A percentile compares a stretch with the other conserved stretches of the same genome.
Conservation (phyloP, 495 filamentous ascomycete species). For the Penicilliopsis zonata region DNA sequence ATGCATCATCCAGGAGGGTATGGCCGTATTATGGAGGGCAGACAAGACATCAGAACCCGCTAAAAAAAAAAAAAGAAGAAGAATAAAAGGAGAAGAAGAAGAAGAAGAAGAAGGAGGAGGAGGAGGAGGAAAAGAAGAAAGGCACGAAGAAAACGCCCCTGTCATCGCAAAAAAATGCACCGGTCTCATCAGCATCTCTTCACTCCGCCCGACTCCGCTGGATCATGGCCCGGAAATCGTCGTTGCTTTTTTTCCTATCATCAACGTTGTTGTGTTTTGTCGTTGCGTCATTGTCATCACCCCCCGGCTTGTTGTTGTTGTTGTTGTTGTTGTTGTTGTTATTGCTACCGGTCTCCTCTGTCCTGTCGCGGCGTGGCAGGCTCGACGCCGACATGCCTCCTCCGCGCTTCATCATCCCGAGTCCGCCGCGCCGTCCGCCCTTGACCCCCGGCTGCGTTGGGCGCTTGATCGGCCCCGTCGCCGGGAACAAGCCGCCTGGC, state of each 20-base stretch:
- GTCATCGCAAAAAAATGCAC: slow-evolving; percentile 17
- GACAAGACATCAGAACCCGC: too few species aligned
- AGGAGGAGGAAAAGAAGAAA: slow-evolving; percentile 1
- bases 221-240: slow-evolving; percentile 78
- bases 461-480: slow-evolving; percentile 41
- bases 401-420: slow-evolving; percentile 42
- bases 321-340: too few species aligned
- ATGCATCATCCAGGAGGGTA: slow-evolving; percentile 5
- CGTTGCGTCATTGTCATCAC: too few species aligned
- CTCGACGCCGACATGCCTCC: slow-evolving; percentile 33
- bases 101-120: slow-evolving; percentile 7
- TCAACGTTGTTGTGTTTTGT: too few species aligned
- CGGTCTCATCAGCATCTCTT: slow-evolving; percentile 13
- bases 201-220: slow-evolving; percentile 21
- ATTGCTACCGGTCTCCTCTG: slow-evolving; percentile 24
- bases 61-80: too few species aligned
- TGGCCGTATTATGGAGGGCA: slow-evolving; percentile 3
- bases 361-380: too few species aligned
- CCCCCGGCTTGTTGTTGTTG: slow-evolving; percentile 13
- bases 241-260: slow-evolving; percentile 59
- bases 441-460: slow-evolving; percentile 39
- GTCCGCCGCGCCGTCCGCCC: slow-evolving; percentile 38
- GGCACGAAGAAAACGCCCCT: slow-evolving; percentile 9
- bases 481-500: slow-evolving; percentile 33
- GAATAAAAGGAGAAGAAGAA: slow-evolving; percentile 2